Evolutionary conservation across 108 stramenopile species (phyloP).

Genomic region (Mediolabrus comicus): DNA sequence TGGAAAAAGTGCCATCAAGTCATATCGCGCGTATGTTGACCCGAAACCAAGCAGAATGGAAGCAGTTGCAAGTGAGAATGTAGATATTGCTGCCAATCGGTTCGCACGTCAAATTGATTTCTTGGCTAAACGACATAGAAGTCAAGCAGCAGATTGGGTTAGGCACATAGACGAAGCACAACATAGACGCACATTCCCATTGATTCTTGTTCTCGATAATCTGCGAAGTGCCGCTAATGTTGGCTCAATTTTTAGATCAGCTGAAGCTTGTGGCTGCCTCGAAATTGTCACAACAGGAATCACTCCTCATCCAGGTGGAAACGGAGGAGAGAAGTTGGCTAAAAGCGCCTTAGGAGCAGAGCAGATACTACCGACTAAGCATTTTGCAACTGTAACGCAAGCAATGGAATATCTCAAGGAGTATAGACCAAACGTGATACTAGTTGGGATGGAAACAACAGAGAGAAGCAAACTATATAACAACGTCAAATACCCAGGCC

Average conservation of each 20-base stretch:
- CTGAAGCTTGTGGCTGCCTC: constrained; percentile 71
- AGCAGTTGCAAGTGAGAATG: constrained; percentile 39
- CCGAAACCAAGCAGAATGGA: constrained; percentile 50
- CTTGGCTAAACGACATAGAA: constrained; percentile 68
- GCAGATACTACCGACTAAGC: constrained; percentile 50
- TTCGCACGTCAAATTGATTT: constrained; percentile 79
- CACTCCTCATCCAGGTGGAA: constrained; percentile 80
- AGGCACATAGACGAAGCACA: constrained; percentile 61
- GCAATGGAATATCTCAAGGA: constrained; percentile 54
- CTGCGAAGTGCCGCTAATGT: constrained; percentile 86
- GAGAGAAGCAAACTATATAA: constrained; percentile 64
- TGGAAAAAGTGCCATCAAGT: constrained; percentile 76
- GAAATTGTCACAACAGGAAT: constrained; percentile 72
- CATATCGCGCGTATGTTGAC: constrained; percentile 74
- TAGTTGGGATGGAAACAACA: constrained; percentile 85
- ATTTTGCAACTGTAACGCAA: constrained; percentile 69
- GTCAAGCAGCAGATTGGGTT: constrained; percentile 73
- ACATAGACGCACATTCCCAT: constrained; percentile 57
- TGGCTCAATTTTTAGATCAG: constrained; percentile 84
- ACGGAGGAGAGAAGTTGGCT: constrained; percentile 70
- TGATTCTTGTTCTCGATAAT: constrained; percentile 82
- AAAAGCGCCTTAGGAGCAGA: constrained; percentile 86
- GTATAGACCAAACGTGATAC: constrained; percentile 28
- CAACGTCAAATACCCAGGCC: constrained; percentile 40
- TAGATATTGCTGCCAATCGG: constrained; percentile 58